Conservation (phyloP, 2,329 filamentous ascomycete species). For the Xylariaceae sp. region DNA sequence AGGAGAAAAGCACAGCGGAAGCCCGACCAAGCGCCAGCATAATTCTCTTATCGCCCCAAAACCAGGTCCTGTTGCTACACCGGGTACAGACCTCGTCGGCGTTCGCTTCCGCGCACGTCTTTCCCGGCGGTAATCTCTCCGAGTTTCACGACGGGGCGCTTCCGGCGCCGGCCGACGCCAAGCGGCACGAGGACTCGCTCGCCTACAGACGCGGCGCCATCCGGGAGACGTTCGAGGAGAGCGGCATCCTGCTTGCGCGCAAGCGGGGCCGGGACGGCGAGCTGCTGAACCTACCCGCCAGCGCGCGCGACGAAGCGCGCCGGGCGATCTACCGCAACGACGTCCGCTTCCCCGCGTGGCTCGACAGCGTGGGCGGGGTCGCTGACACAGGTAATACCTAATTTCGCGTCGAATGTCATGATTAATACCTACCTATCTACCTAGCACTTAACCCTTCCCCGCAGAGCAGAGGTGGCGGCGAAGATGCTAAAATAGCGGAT, state of each 20-base stretch:
- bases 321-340: conserved; percentile 68
- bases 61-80: conserved; percentile 86
- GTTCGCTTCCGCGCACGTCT: conserved; percentile 92
- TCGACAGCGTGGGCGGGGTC: conserved; percentile 56
- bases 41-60: conserved; percentile 80
- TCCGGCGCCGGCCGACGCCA: conserved; percentile 48
- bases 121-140: conserved; percentile 87
- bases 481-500: not conserved
- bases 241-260: conserved; percentile 78
- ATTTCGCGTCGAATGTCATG: not conserved
- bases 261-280: conserved; percentile 44
- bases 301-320: conserved; percentile 66
- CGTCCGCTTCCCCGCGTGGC: conserved; percentile 69
- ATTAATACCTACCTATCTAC: not conserved
- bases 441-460: not conserved
- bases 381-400: conserved; percentile 62
- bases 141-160: conserved; percentile 71
- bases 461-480: not conserved
- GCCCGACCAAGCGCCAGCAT: conserved; percentile 61
- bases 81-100: conserved; percentile 80
- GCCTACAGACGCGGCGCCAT: conserved; percentile 83
- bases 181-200: conserved; percentile 69
- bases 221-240: conserved; percentile 93
- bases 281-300: conserved; percentile 63
- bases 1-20: conserved; percentile 42